Base-by-base conservation (phyloP, 1,284 basidiomycete genomes). In the Cutaneotrichosporon daszewskae region DNA sequence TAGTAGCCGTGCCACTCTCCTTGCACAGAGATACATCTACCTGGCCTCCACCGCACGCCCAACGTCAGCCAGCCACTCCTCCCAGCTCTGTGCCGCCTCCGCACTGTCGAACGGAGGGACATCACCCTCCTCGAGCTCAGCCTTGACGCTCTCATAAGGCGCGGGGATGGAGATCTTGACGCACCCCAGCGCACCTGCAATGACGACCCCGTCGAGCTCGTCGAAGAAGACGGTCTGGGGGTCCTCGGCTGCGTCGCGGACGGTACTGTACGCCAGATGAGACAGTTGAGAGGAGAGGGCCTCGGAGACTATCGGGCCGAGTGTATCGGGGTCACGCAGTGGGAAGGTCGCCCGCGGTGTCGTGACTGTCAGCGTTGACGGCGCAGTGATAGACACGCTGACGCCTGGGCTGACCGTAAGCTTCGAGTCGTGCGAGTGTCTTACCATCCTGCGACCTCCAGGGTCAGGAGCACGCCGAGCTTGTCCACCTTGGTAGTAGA, bases 291-390 rank as follows among this genome's bases (percentile, higher is more conserved):
- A n/a, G 6, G 41, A 40, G 6, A 64, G 33, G 5, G 58, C 57
- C 6, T 57, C 54, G 3, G 57, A 39, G 5, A 60, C 29, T 19
- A 62, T 41, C 11, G 41, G 40, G 0, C 53, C 27, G 1, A 66
- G 51, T 5, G 58, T 51, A 14, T 55, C 55, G 14, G 51, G 26
- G 34, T 63, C 54, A 14, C 51, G 37, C 3, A 66, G 38, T 10
- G 55, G 49, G 40, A 66, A 64, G n/a, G 53, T 48, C 23, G 58
- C 51, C 24, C 42, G 40, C 1, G 57, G 57, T 4, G 45, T 51
- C 18, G 36, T 53, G 37, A 59, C 22, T 31, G 16, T 47, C 18
- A 43, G 28, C 6, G 6, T 34, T 32, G 35, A 39, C 6, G 54
- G 53, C 1, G 57, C 55, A 5, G 51, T 40, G 13, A 49, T 32